phyloP scores from a whole-genome alignment of 1,139 yeast species.

The Chernovozyma sophiae-reginae region DNA sequence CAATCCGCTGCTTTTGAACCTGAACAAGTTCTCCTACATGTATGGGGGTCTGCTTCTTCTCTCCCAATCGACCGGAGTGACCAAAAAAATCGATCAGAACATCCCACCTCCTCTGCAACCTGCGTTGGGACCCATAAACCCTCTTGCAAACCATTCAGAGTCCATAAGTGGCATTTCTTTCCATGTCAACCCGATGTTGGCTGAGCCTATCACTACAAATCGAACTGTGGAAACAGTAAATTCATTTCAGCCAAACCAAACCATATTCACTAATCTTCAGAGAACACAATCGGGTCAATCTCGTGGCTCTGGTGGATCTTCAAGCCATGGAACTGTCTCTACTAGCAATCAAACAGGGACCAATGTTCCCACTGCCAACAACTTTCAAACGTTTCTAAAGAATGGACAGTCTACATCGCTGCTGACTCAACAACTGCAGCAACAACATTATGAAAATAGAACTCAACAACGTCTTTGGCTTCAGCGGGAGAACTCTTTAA shows the following conservation, averaged over 20 bases:
- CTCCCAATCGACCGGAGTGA: conserved; percentile 45
- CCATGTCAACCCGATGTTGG: conserved; percentile 30
- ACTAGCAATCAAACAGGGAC: neutral
- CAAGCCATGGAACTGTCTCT: neutral
- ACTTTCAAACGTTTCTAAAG: conserved; percentile 3
- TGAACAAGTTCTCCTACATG: conserved; percentile 20
- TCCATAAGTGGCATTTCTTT: conserved; percentile 35
- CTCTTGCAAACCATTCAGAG: conserved; percentile 13
- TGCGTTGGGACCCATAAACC: conserved; percentile 2
- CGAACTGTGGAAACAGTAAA: conserved; percentile 31
- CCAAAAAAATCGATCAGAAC: conserved; percentile 31
- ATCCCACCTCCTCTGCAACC: conserved; percentile 1
- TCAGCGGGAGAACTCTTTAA: conserved; percentile 68
- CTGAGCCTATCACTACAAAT: conserved; percentile 30
- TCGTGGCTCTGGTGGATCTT: neutral
- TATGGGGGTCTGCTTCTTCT: conserved; percentile 43
- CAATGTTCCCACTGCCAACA: conserved; percentile 1
- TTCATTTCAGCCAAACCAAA: conserved; percentile 43
- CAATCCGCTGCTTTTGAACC: conserved; percentile 1
- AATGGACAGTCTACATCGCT: neutral
- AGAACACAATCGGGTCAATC: conserved; percentile 11
- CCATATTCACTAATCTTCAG: conserved; percentile 42
- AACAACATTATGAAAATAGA: conserved; percentile 45
- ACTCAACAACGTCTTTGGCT: conserved; percentile 83
- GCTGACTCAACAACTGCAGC: neutral